Evolutionary conservation across 2,329 filamentous ascomycete genomes (phyloP).

Genomic region (Colletotrichum salicis): DNA sequence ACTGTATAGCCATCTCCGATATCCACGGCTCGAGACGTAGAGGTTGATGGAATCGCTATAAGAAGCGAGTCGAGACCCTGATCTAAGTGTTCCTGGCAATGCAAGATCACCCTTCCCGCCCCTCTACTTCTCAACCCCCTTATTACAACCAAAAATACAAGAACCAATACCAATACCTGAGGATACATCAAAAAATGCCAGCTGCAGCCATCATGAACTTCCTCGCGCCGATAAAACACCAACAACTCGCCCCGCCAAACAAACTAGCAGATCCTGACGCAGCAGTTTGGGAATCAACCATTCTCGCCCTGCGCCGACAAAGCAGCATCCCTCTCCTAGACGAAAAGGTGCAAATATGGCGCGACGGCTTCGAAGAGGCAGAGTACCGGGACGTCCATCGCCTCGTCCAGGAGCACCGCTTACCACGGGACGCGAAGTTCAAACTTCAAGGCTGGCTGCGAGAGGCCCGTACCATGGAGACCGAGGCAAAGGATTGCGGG

Average conservation of each 20-base stretch:
- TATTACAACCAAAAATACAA: not conserved
- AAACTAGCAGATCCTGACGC: not conserved
- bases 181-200: not conserved
- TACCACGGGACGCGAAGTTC: not conserved
- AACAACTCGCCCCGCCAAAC: not conserved
- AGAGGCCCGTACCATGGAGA: not conserved
- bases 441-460: conserved; percentile 3
- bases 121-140: not conserved
- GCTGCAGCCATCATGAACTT: not conserved
- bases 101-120: not conserved
- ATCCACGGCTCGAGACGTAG: not conserved
- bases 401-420: not conserved
- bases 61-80: not conserved
- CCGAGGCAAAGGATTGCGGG: not conserved
- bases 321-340: not conserved
- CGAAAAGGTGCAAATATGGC: not conserved
- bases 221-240: no score
- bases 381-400: not conserved
- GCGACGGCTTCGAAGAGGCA: not conserved
- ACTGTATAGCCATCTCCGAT: not conserved
- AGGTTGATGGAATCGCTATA: not conserved
- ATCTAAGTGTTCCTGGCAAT: not conserved
- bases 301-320: not conserved
- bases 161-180: not conserved
- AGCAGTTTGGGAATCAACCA: not conserved